A percentile compares a stretch with the other conserved stretches of the same genome.
These are phyloP conservation scores for Chlorella variabilis DNA, from an alignment of 163 green algal genomes.

Conservation along the genomic window DNA sequence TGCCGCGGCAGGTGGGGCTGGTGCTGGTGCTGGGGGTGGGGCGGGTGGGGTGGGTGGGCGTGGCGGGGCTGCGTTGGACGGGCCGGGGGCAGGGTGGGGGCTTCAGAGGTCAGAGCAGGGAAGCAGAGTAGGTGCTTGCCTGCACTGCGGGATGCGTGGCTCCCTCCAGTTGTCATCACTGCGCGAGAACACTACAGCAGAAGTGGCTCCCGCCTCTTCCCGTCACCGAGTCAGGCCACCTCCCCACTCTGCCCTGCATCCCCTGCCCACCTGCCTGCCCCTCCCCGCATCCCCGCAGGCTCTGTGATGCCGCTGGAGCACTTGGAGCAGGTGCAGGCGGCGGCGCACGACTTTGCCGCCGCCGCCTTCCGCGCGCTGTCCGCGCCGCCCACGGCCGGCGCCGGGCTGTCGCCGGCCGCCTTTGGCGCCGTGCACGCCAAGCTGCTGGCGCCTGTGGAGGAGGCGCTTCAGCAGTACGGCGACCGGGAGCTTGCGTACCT, in stretches of 20 bases:
- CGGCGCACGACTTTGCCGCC: conserved; percentile 11
- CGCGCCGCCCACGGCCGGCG: neutral
- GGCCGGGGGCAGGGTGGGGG: no score
- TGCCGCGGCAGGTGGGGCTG: neutral
- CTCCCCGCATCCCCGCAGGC: no score
- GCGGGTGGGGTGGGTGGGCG: neutral
- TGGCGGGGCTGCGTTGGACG: neutral
- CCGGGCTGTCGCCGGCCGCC: neutral
- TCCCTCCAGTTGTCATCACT: no score
- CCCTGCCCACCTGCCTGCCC: no score
- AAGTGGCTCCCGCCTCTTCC: no score
- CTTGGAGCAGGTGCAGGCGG: conserved; percentile 31
- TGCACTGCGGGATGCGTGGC: no score
- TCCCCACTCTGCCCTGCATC: no score
- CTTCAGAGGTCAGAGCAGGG: no score
- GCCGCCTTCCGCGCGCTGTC: neutral
- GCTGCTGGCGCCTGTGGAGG: conserved; percentile 40
- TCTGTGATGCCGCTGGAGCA: conserved; percentile 38
- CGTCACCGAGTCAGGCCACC: no score
- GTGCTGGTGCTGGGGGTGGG: neutral
- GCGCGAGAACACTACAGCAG: no score
- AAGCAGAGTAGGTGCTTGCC: no score
- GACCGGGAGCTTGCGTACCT: conserved; percentile 53
- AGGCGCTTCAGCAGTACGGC: conserved; percentile 43
- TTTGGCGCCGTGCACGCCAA: neutral